These are phyloP conservation scores for Linnemannia hyalina DNA, from an alignment of 192 early-diverging fungal genomes.

Conservation along the genomic window DNA sequence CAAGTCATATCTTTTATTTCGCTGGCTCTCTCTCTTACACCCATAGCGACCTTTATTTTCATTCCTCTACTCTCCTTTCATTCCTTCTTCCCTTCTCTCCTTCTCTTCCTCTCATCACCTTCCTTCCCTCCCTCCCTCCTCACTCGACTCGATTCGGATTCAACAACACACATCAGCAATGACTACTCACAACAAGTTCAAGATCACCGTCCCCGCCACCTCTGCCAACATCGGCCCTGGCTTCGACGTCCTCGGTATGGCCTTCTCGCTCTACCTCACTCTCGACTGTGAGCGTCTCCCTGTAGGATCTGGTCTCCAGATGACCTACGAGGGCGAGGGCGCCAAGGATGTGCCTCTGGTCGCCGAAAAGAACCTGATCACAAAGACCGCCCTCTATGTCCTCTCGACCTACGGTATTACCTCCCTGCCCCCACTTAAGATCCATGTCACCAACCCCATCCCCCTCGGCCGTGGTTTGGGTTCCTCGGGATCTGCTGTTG, in stretches of 20 bases:
- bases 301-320: constrained; percentile 42
- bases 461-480: constrained; percentile 98
- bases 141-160: constrained; percentile 4
- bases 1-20: not conserved
- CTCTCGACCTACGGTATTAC: constrained; percentile 75
- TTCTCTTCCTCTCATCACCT: not conserved
- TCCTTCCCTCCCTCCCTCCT: not conserved
- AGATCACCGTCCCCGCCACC: constrained; percentile 92
- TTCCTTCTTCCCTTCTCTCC: not conserved
- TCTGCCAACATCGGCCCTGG: constrained; percentile 99
- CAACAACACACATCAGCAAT: constrained; percentile 12
- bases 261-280: constrained; percentile 88
- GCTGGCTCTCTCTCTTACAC: not conserved
- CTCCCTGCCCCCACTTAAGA: constrained; percentile 74
- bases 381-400: constrained; percentile 92
- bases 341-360: constrained; percentile 84
- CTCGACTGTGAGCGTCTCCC: constrained; percentile 66
- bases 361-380: constrained; percentile 88
- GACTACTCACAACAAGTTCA: constrained; percentile 55
- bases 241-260: constrained; percentile 94
- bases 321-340: constrained; percentile 78
- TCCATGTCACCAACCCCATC: constrained; percentile 91
- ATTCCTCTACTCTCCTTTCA: not conserved
- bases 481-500: constrained; percentile 95
- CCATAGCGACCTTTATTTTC: not conserved